These are phyloP conservation scores for Aspergillus sp. DNA, from an alignment of 2,329 filamentous ascomycete species.

Conservation along the genomic window DNA sequence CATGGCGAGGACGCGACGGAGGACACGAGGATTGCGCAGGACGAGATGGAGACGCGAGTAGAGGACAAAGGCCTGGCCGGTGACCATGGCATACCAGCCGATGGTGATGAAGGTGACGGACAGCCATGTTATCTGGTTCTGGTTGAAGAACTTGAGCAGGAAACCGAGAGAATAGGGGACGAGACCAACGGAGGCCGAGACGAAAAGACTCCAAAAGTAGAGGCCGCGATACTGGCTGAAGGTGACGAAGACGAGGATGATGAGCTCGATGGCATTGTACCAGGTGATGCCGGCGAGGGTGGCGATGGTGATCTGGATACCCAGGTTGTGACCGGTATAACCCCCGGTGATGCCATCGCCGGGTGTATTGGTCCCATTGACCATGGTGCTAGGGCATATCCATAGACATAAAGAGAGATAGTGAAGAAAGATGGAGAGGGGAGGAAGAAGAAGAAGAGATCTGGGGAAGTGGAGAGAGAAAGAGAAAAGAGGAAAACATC, in stretches of 20 bases:
- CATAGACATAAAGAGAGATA: not conserved
- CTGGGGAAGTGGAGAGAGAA: not conserved
- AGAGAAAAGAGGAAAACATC: constrained; percentile 1
- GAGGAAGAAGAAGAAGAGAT: not conserved
- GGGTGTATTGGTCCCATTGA: constrained; percentile 13
- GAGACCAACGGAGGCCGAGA: constrained; percentile 40
- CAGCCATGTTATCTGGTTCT: constrained; percentile 31
- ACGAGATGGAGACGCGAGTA: constrained; percentile 49
- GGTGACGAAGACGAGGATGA: constrained; percentile 45
- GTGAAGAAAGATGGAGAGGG: not conserved
- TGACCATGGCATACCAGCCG: constrained; percentile 47
- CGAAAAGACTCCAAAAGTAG: constrained; percentile 49
- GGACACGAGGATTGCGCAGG: constrained; percentile 32
- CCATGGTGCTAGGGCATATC: constrained; percentile 14
- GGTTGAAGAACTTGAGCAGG: constrained; percentile 43
- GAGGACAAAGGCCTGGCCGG: constrained; percentile 45
- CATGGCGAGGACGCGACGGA: constrained; percentile 41
- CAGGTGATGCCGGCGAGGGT: constrained; percentile 45
- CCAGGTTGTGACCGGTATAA: constrained; percentile 28
- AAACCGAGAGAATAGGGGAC: constrained; percentile 44
- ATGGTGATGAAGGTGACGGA: constrained; percentile 40
- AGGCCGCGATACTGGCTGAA: constrained; percentile 43
- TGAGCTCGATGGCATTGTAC: constrained; percentile 48
- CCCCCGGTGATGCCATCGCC: constrained; percentile 35
- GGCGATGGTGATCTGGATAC: constrained; percentile 39